Evolutionary conservation across 1,139 yeast genomes (phyloP), one percentile per base, ranked within the genome.

Genomic region (Saccharomyces hybrid): DNA sequence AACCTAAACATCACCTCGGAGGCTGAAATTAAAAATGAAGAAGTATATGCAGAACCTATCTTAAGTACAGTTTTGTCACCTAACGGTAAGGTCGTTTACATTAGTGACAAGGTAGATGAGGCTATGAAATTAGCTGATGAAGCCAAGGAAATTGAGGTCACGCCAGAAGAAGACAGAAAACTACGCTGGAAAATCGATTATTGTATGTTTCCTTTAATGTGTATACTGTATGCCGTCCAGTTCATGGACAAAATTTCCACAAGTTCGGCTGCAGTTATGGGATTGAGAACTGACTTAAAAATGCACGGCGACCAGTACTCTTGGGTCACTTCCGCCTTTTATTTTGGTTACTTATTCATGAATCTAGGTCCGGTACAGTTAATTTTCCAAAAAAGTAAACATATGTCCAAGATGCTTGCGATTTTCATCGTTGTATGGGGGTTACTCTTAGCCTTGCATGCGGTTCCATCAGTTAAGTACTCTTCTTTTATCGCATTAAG

Each of bases 201-300:
- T 14, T 77, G 68, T 59, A 64, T 84, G 58, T 70, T 82, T 60
- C 85, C 88, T 0, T 57, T 83, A 42, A 73, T 84, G 75, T 77
- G 83, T 63, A 57, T 79, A 14, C 67, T 83, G 19, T 82, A 82
- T 64, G 76, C 82, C 16, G 71, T 78, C 48, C 89, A 84, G 67
- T 82, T 78, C 57, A 81, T 84, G 83, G 90, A 84, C 67, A 85
- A 85, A 64, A 70, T 76, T 16, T 72, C 87, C 6, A 80, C 77
- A 42, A 73, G 83, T 16, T 78, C 77, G 56, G 87, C 88, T 4
- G 77, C 88, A 1, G 76, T 84, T 53, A 74, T 83, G 72, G 84
- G 84, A 0, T 63, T 81, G 28, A 69, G 78, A 58, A 65, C 64
- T 3, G 81, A 76, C 55, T 69, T 79, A 55, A 59, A 75, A 6